Percentiles rank a stretch among this genome's conserved stretches.
Evolutionary conservation across 768 basidiomycete species (phyloP).

Genomic region (Lactifluus echinatus): DNA sequence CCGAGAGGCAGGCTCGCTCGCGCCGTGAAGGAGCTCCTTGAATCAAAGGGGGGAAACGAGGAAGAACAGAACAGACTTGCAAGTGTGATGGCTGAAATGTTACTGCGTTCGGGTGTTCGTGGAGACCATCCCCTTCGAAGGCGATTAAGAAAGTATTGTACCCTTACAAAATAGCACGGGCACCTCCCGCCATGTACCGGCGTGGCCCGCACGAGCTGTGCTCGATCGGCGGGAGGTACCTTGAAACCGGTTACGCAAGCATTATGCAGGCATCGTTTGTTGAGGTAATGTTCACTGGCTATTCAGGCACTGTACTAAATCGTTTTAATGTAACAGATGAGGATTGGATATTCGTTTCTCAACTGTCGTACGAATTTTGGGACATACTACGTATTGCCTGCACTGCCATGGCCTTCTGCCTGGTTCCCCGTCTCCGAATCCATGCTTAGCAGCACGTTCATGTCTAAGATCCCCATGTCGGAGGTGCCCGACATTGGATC

Average conservation of each 20-base stretch:
- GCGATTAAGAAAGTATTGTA: constrained; percentile 50
- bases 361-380: background rate
- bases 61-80: constrained; percentile 41
- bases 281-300: background rate
- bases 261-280: background rate
- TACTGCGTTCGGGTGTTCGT: constrained; percentile 49
- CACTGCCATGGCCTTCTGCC: constrained; percentile 6
- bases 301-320: background rate
- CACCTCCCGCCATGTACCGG: background rate
- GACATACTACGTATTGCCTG: constrained; percentile 3
- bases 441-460: constrained; percentile 8
- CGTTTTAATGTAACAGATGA: background rate
- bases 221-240: background rate
- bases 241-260: background rate
- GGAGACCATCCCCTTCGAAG: constrained; percentile 61
- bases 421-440: constrained; percentile 2
- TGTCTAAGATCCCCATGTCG: constrained; percentile 30
- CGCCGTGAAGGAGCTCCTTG: constrained; percentile 55
- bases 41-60: constrained; percentile 39
- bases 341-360: background rate
- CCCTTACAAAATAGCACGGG: background rate
- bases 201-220: background rate
- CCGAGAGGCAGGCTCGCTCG: constrained; percentile 64
- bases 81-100: constrained; percentile 39
- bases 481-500: constrained; percentile 22